Base-by-base conservation (phyloP, 2,329 filamentous ascomycete species). In the Pestalotiopsis sp. region DNA sequence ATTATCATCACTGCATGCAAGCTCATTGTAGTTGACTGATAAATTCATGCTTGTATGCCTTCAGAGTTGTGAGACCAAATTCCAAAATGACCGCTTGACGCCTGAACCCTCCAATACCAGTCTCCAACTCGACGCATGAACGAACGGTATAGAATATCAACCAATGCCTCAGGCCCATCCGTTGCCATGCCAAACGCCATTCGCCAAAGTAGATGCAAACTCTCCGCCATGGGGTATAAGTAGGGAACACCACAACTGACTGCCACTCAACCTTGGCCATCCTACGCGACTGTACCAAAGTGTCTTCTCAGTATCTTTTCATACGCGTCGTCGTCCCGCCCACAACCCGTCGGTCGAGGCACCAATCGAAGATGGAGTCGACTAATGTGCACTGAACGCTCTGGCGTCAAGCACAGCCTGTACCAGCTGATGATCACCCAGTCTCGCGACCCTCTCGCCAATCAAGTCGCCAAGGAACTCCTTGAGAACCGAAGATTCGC, bases 381-480 rank as follows among this genome's bases (percentile, higher is more conserved):
- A 6, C 52, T 66, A 66, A 27, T 66, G 41, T 4, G 49, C 27
- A 38, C 86, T 85, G 73, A 89, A 82, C 70, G 83, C 82, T 63
- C 84, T 82, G n/a, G 87, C 87, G 70, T 89, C 87, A 64, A 90
- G 76, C 13, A 90, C 82, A 3, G 83, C 82, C 73, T 80, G 80
- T 68, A 87, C 85, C 59, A 90, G 75, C 49, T 79, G 77, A 56
- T 82, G 80, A 70, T 87, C 85, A 3, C 80, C 82, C 9, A 86
- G 74, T 31, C 78, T 76, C 0, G 82, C 80, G 71, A 90, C 80
- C 59, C 82, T 82, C 52, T 80, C 79, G n/a, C 85, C 87, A 3
- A 90, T 79, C 57, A 85, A 85, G 5, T 86, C 82, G 0, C 88
- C 88, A 6, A 90, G 75, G 66, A 89, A 89, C 1, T 87, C 86